phyloP scores from a whole-genome alignment of 106 monocot species.

The Allium cepa region DNA sequence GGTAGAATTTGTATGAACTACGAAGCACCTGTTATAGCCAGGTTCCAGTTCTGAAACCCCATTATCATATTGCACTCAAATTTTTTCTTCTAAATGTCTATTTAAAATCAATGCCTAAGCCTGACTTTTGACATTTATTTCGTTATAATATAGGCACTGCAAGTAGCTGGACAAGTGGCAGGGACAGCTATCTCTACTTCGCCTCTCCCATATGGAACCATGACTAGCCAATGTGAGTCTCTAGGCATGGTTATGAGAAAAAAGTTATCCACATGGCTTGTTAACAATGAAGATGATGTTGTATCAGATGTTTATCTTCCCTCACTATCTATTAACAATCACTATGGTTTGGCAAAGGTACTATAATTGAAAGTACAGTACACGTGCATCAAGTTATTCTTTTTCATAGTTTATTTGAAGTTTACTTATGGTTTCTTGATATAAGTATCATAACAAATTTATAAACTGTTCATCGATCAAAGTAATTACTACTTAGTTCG shows the following conservation, averaged over 20 bases:
- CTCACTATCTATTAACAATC: conserved; percentile 7
- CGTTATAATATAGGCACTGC: conserved; percentile 51
- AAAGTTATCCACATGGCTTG: conserved; percentile 90
- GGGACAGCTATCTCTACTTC: conserved; percentile 81
- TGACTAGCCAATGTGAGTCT: conserved; percentile 89
- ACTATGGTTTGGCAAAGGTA: conserved; percentile 25
- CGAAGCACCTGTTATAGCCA: neutral
- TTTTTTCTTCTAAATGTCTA: neutral
- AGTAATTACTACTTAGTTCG: too few species aligned
- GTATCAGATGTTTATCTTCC: conserved; percentile 14
- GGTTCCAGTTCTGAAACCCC: neutral
- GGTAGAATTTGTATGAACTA: too few species aligned
- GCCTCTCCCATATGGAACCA: conserved; percentile 80
- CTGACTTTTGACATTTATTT: too few species aligned
- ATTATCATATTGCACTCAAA: neutral
- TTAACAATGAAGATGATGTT: conserved; percentile 38
- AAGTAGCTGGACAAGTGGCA: conserved; percentile 89
- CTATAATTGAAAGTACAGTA: too few species aligned
- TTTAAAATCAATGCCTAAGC: too few species aligned
- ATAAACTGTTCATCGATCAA: too few species aligned
- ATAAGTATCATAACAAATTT: too few species aligned
- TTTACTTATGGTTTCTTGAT: too few species aligned
- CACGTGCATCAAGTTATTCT: too few species aligned
- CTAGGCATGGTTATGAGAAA: conserved; percentile 73
- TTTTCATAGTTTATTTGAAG: too few species aligned